These are phyloP conservation scores for Heterobasidion annosum DNA, from an alignment of 1,284 basidiomycete genomes.

Conservation along the genomic window DNA sequence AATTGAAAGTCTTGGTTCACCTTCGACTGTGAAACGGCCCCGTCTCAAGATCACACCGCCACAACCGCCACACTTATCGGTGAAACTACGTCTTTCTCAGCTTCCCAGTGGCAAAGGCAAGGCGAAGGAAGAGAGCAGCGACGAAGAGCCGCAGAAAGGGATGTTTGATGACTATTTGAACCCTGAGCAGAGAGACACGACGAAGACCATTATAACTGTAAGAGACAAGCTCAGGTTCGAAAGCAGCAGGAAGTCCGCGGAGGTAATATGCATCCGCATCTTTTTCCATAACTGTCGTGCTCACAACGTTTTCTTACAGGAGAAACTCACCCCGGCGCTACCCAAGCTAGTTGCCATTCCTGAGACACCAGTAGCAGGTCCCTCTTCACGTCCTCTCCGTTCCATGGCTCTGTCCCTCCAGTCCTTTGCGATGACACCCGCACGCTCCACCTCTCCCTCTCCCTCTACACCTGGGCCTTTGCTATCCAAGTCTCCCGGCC, in stretches of 20 bases:
- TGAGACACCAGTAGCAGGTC: slow-evolving; percentile 42
- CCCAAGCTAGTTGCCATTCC: slow-evolving; percentile 25
- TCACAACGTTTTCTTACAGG: slow-evolving; percentile 24
- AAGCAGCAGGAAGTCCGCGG: slow-evolving; percentile 58
- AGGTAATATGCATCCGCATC: slow-evolving; percentile 34
- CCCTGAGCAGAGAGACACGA: slow-evolving; percentile 66
- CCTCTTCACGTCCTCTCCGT: slow-evolving; percentile 57
- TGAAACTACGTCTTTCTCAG: neutral
- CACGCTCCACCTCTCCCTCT: slow-evolving; percentile 23
- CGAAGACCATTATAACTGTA: slow-evolving; percentile 58
- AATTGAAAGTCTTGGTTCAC: slow-evolving; percentile 16
- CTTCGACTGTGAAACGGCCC: slow-evolving; percentile 20
- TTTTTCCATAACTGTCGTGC: neutral
- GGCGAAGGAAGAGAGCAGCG: slow-evolving; percentile 44
- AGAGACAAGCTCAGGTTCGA: slow-evolving; percentile 76
- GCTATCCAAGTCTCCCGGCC: slow-evolving; percentile 28
- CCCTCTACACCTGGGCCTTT: slow-evolving; percentile 25
- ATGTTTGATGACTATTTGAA: slow-evolving; percentile 79
- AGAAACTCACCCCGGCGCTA: slow-evolving; percentile 39
- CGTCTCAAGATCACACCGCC: slow-evolving; percentile 13
- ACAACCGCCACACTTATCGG: slow-evolving; percentile 17
- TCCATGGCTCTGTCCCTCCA: slow-evolving; percentile 31
- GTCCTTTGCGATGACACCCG: slow-evolving; percentile 11
- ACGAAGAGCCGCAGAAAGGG: slow-evolving; percentile 32
- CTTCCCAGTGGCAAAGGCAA: slow-evolving; percentile 38